phyloP scores from a whole-genome alignment of 164 flowering plant species.

The Berberis vulgaris region DNA sequence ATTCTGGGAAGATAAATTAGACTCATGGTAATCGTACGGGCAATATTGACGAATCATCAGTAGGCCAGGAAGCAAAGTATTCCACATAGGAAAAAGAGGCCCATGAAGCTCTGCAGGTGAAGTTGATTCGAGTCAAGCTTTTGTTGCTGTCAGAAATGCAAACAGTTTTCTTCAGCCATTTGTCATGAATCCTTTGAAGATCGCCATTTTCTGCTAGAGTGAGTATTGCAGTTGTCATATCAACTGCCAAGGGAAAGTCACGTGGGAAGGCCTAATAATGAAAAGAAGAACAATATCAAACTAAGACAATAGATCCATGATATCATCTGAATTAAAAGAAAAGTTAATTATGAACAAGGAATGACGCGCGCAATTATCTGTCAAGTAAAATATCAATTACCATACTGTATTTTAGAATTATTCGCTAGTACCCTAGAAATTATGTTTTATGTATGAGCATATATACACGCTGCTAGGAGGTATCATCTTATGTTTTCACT shows the following conservation, averaged over 20 bases:
- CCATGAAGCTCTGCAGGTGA: conserved; percentile 61
- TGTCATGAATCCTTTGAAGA: conserved; percentile 62
- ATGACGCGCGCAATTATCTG: too few species aligned
- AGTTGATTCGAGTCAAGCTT: conserved; percentile 40
- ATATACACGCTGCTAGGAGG: too few species aligned
- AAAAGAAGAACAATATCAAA: conserved; percentile 6
- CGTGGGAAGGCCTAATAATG: conserved; percentile 61
- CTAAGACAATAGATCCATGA: too few species aligned
- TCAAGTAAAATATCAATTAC: too few species aligned
- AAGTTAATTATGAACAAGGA: too few species aligned
- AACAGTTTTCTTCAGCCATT: conserved; percentile 42
- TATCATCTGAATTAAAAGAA: too few species aligned
- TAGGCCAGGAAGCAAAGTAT: conserved; percentile 44
- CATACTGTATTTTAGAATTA: too few species aligned
- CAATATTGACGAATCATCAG: conserved; percentile 28
- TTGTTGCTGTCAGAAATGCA: conserved; percentile 25
- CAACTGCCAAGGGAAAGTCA: conserved; percentile 70
- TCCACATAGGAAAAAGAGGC: conserved; percentile 60
- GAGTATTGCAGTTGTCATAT: conserved; percentile 78
- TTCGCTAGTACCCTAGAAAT: too few species aligned
- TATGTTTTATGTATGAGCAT: too few species aligned
- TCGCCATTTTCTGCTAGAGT: conserved; percentile 68
- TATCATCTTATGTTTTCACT: too few species aligned
- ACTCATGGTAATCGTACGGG: conserved; percentile 16
- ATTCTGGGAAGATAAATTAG: conserved; percentile 15